Evolutionary conservation across 1,284 basidiomycete species (phyloP).

Genomic region (Uromyces viciae-fabae): DNA sequence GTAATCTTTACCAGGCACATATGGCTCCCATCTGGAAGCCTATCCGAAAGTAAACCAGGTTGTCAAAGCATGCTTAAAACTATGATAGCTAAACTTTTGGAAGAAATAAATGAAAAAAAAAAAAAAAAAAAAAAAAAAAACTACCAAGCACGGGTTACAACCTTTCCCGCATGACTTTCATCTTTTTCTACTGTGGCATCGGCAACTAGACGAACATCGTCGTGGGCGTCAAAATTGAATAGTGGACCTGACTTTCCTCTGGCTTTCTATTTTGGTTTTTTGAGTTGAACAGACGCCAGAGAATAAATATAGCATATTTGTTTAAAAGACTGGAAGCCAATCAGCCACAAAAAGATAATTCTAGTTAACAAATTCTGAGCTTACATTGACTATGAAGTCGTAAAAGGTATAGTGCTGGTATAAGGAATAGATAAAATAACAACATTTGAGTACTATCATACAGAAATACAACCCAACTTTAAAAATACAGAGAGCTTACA

Average conservation of each 20-base stretch:
- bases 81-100: no score
- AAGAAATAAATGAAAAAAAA: no score
- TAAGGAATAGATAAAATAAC: background rate
- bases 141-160: slow-evolving; percentile 93
- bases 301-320: slow-evolving; percentile 50
- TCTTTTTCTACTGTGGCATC: slow-evolving; percentile 97
- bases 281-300: background rate
- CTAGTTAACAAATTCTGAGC: background rate
- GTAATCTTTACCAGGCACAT: slow-evolving; percentile 45
- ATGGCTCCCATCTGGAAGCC: slow-evolving; percentile 46
- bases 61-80: no score
- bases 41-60: background rate
- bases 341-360: slow-evolving; percentile 1
- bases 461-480: background rate
- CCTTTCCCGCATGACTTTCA: slow-evolving; percentile 97
- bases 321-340: slow-evolving; percentile 8
- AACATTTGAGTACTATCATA: background rate
- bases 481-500: slow-evolving; percentile 58
- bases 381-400: slow-evolving; percentile 47
- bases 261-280: slow-evolving; percentile 68
- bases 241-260: slow-evolving; percentile 95
- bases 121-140: no score
- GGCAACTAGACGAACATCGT: slow-evolving; percentile 89
- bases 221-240: slow-evolving; percentile 99
- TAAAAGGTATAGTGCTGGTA: slow-evolving; percentile 42